These are phyloP conservation scores for Cyberlindnera mississippiensis DNA, from an alignment of 805 yeast genomes.

Conservation along the genomic window DNA sequence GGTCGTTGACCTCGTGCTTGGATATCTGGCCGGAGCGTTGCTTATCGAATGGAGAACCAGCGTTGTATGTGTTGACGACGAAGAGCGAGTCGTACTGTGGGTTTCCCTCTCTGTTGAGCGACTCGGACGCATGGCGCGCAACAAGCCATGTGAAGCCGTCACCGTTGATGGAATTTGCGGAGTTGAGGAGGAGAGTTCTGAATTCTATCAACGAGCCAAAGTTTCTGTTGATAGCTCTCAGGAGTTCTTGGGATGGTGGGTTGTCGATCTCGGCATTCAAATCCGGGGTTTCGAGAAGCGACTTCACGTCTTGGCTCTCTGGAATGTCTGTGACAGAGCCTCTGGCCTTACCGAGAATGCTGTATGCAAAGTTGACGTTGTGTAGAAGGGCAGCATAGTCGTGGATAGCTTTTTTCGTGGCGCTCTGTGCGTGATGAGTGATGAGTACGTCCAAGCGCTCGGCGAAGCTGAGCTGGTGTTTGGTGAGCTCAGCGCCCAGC, in stretches of 20 bases:
- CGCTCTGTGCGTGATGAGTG: constrained; percentile 27
- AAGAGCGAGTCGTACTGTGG: constrained; percentile 46
- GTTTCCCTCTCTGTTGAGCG: constrained; percentile 6
- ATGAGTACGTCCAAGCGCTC: constrained; percentile 25
- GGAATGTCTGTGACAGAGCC: constrained; percentile 13
- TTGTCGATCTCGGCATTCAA: constrained; percentile 31
- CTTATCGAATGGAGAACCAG: constrained; percentile 76
- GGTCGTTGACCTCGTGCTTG: constrained; percentile 15
- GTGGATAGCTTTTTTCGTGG: constrained; percentile 30
- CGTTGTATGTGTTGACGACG: constrained; percentile 79
- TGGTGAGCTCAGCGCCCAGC: constrained; percentile 4
- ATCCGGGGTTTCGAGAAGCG: constrained; percentile 45
- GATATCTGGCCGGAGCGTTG: constrained; percentile 43
- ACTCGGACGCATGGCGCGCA: constrained; percentile 40
- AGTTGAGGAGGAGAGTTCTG: constrained; percentile 60
- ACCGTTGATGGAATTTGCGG: constrained; percentile 73
- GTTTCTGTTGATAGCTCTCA: constrained; percentile 23
- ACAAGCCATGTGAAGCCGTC: constrained; percentile 91
- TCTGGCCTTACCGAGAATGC: constrained; percentile 30
- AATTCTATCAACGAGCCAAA: constrained; percentile 79
- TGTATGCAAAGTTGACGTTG: constrained; percentile 36
- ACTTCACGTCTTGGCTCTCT: constrained; percentile 9
- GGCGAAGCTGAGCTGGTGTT: constrained; percentile 1
- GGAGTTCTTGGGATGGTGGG: constrained; percentile 30
- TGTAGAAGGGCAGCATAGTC: constrained; percentile 37